These are phyloP conservation scores for Penicillium angulare DNA, from an alignment of 495 filamentous ascomycete genomes.

Conservation along the genomic window DNA sequence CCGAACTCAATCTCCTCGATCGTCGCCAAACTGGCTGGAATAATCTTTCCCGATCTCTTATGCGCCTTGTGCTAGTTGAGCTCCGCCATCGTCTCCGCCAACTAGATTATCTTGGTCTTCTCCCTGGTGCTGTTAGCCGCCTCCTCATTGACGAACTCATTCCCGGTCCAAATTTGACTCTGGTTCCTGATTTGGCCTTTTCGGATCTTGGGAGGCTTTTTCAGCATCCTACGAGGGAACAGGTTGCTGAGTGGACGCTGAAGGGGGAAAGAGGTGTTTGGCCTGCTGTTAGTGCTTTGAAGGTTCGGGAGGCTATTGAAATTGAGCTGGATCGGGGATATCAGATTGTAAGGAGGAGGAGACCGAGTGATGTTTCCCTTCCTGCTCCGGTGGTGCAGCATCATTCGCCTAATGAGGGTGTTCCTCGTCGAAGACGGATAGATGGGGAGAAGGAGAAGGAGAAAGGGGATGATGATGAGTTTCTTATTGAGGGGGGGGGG, in stretches of 20 bases:
- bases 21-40: constrained; percentile 57
- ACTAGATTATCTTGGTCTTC: constrained; percentile 70
- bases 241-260: constrained; percentile 80
- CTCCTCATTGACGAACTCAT: constrained; percentile 87
- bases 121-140: constrained; percentile 67
- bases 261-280: constrained; percentile 85
- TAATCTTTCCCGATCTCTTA: constrained; percentile 59
- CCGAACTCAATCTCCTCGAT: constrained; percentile 75
- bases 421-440: constrained; percentile 26
- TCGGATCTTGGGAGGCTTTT: constrained; percentile 73
- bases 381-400: constrained; percentile 11
- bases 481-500: constrained; percentile 23
- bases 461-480: neutral
- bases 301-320: constrained; percentile 82
- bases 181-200: constrained; percentile 76
- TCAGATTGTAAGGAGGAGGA: constrained; percentile 66
- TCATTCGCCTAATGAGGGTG: constrained; percentile 30
- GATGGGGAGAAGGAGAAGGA: constrained; percentile 29
- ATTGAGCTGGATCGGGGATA: constrained; percentile 82
- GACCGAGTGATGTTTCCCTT: constrained; percentile 36
- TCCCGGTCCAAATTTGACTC: constrained; percentile 74
- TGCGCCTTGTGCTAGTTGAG: constrained; percentile 70
- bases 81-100: constrained; percentile 79
- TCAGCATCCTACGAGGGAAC: constrained; percentile 72
- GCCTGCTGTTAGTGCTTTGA: constrained; percentile 84